Conservation (phyloP, 345 rosid species). For the Dipteronia sinensis region DNA sequence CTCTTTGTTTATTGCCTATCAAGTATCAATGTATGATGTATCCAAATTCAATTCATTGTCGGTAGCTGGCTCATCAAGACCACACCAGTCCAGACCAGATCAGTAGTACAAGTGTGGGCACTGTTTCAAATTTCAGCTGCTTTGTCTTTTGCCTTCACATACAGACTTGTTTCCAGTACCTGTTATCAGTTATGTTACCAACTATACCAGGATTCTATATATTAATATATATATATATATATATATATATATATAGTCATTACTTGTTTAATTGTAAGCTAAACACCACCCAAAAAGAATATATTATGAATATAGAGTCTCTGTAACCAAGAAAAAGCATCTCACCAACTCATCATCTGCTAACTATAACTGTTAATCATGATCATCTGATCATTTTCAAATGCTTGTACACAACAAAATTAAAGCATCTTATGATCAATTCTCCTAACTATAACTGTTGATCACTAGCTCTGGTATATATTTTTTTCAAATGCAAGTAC, state of each 20-base stretch:
- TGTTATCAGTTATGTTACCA: too few relatives aligned
- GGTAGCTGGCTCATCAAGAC: too few relatives aligned
- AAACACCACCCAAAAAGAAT: not conserved
- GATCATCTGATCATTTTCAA: not conserved
- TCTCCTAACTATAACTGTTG: not conserved
- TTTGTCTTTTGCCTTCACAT: not conserved
- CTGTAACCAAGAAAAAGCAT: not conserved
- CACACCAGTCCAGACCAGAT: too few relatives aligned
- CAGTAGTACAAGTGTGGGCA: too few relatives aligned
- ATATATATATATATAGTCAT: too few relatives aligned
- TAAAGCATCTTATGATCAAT: not conserved
- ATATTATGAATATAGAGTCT: not conserved
- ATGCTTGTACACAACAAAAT: slow-evolving; percentile 7
- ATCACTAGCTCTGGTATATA: not conserved
- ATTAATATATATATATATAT: not conserved
- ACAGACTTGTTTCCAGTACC: too few relatives aligned
- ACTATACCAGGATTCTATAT: too few relatives aligned
- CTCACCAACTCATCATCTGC: slow-evolving; percentile 12
- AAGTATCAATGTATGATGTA: too few relatives aligned
- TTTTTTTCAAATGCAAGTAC: not conserved
- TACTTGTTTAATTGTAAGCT: not conserved
- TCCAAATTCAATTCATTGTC: too few relatives aligned
- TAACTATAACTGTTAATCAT: not conserved
- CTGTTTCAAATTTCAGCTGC: not conserved
- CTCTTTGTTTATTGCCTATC: too few relatives aligned